These are phyloP conservation scores for Artomyces pyxidatus DNA, from an alignment of 768 basidiomycete genomes.

Conservation along the genomic window DNA sequence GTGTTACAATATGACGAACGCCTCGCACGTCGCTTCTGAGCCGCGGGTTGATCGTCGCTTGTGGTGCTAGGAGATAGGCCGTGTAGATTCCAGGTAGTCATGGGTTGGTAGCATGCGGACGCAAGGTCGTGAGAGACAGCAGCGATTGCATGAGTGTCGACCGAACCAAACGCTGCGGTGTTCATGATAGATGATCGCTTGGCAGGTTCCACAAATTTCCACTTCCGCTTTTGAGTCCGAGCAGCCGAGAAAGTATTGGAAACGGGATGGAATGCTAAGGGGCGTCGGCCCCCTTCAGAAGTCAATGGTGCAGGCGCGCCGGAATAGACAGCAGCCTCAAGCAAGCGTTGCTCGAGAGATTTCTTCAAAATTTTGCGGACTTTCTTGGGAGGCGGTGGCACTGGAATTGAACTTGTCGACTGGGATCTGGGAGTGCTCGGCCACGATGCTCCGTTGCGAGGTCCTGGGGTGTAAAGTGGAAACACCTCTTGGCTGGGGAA, in stretches of 20 bases:
- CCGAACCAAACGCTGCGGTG: not conserved
- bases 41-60: not conserved
- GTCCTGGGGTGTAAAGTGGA: not conserved
- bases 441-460: not conserved
- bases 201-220: not conserved
- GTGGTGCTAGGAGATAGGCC: not conserved
- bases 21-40: not conserved
- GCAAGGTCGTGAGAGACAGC: not conserved
- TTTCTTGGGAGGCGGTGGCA: not conserved
- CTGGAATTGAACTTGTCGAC: not conserved
- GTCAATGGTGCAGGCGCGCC: not conserved
- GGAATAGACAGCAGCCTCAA: conserved; percentile 15
- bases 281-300: conserved; percentile 6
- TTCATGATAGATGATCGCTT: no score
- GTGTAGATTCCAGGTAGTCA: not conserved
- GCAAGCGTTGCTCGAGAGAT: conserved; percentile 12
- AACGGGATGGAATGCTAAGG: conserved; percentile 10
- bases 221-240: conserved; percentile 1
- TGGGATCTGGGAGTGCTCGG: not conserved
- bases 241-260: conserved; percentile 1
- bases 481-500: not conserved
- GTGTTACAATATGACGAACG: not conserved
- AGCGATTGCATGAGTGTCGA: not conserved
- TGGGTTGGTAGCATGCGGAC: not conserved
- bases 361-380: conserved; percentile 5